Conservation (phyloP, 768 basidiomycete species). For the Boletus patriciae region DNA sequence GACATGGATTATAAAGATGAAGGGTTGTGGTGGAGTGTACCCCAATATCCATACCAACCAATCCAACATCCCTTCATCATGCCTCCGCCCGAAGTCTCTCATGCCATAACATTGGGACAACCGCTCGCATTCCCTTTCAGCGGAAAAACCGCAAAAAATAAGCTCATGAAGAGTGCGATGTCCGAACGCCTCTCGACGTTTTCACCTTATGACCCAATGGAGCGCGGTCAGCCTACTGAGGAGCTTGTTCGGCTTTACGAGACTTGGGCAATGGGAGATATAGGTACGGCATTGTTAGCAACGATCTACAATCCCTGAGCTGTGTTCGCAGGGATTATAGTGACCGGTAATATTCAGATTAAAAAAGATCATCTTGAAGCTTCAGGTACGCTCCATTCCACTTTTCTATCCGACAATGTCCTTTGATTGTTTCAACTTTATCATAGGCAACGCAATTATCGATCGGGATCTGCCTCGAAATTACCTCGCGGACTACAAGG, state of each 20-base stretch:
- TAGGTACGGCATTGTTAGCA: conserved; percentile 20
- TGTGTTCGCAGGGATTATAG: conserved; percentile 27
- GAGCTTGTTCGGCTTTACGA: conserved; percentile 36
- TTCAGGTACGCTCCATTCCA: conserved; percentile 20
- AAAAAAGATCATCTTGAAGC: conserved; percentile 37
- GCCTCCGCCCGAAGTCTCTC: conserved; percentile 15
- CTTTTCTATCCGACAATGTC: background rate
- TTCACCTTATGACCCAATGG: conserved; percentile 28
- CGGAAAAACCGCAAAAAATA: conserved; percentile 31
- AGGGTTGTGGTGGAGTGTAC: background rate
- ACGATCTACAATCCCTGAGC: conserved; percentile 1
- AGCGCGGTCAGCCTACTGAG: conserved; percentile 34
- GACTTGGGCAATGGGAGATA: conserved; percentile 34
- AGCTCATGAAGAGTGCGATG: conserved; percentile 37
- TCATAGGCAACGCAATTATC: conserved; percentile 33
- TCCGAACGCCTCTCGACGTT: conserved; percentile 38
- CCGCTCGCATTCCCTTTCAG: conserved; percentile 32
- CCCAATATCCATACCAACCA: conserved; percentile 17
- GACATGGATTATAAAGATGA: conserved; percentile 23
- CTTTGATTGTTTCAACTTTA: background rate
- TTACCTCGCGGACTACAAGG: conserved; percentile 22
- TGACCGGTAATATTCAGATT: conserved; percentile 37
- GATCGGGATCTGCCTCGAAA: conserved; percentile 28
- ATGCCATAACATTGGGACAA: conserved; percentile 25
- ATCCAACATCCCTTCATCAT: conserved; percentile 15